These are phyloP conservation scores for Astrephomene gubernaculifera DNA, from an alignment of 139 green algal genomes.

Conservation along the genomic window DNA sequence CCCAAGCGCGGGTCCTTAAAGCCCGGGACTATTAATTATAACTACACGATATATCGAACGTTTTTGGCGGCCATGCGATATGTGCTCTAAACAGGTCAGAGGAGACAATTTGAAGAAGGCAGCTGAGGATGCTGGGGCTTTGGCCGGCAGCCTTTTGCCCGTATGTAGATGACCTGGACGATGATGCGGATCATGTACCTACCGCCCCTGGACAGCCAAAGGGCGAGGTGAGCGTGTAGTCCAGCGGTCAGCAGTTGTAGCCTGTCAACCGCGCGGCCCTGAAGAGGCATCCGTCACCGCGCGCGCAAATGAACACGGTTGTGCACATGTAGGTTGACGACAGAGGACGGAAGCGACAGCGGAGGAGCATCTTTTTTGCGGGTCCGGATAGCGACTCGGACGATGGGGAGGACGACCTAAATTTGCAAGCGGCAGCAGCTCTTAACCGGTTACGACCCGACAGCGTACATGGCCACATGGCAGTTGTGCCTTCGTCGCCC, in stretches of 20 bases:
- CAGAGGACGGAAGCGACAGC: constrained; percentile 13
- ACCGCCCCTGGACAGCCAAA: not conserved
- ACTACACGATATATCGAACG: too few relatives aligned
- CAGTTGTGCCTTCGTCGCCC: not conserved
- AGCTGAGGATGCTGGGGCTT: not conserved
- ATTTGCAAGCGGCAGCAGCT: not conserved
- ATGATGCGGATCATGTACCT: not conserved
- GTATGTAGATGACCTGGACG: not conserved
- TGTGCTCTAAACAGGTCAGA: too few relatives aligned
- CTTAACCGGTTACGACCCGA: not conserved
- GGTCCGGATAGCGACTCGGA: constrained; percentile 21
- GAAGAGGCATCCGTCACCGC: not conserved
- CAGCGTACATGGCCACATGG: not conserved
- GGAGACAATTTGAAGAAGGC: too few relatives aligned
- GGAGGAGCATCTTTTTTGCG: constrained; percentile 12
- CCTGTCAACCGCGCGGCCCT: not conserved
- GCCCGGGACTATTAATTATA: too few relatives aligned
- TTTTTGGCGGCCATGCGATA: too few relatives aligned
- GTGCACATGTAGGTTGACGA: not conserved
- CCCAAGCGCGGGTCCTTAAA: too few relatives aligned
- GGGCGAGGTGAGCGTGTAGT: not conserved
- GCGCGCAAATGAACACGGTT: not conserved
- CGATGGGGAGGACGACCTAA: not conserved
- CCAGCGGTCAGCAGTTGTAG: not conserved
- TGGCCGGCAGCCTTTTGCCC: not conserved